These are phyloP conservation scores for Microthlaspi erraticum DNA, from an alignment of 345 rosid species.

Conservation along the genomic window DNA sequence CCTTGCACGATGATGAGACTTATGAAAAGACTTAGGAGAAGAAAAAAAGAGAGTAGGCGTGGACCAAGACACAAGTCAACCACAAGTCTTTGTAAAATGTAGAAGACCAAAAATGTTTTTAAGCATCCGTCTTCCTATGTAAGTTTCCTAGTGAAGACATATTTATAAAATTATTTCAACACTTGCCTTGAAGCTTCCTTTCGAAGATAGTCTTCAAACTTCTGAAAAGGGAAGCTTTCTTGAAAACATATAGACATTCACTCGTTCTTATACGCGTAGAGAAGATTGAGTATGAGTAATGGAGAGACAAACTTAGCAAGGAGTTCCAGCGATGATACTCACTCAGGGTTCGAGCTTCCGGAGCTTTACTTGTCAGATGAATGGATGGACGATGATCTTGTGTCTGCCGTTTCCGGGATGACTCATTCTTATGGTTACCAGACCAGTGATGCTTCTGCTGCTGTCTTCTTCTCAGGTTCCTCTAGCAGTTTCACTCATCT, in stretches of 20 bases:
- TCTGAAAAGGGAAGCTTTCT: background rate
- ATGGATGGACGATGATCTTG: constrained; percentile 59
- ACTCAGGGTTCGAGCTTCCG: constrained; percentile 54
- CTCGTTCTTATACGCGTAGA: background rate
- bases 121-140: constrained; percentile 37
- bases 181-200: constrained; percentile 37
- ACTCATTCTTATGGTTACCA: constrained; percentile 48
- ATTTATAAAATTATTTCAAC: background rate
- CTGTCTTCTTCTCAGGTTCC: constrained; percentile 38
- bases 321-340: constrained; percentile 40
- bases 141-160: constrained; percentile 40
- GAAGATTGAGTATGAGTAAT: constrained; percentile 30
- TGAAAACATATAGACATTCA: constrained; percentile 15
- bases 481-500: constrained; percentile 41
- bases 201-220: constrained; percentile 13
- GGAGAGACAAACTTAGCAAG: constrained; percentile 28
- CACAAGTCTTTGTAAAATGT: constrained; percentile 31
- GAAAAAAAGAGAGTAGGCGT: background rate
- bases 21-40: background rate
- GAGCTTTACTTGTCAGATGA: constrained; percentile 58
- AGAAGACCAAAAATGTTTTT: background rate
- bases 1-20: constrained; percentile 29
- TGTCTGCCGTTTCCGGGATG: constrained; percentile 44
- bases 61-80: constrained; percentile 47
- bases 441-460: constrained; percentile 36